Conservation (phyloP, 345 rosid species). For the Gynandropsis gynandra region DNA sequence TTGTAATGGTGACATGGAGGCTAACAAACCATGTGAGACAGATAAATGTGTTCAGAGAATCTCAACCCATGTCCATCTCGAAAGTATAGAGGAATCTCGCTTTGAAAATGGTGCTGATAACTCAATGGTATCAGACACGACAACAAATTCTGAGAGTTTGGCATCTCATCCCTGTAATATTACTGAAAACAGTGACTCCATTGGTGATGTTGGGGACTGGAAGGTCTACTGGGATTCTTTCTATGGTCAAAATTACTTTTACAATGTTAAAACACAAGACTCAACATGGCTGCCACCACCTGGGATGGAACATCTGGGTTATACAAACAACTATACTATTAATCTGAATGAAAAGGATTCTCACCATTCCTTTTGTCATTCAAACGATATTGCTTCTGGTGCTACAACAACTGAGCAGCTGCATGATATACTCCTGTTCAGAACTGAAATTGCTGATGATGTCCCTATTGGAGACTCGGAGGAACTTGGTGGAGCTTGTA, state of each 20-base stretch:
- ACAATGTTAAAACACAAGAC: constrained; percentile 49
- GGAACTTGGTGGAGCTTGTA: constrained; percentile 24
- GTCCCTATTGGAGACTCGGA: constrained; percentile 2
- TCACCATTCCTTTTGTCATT: constrained; percentile 15
- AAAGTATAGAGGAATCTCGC: constrained; percentile 17
- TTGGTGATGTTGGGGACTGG: constrained; percentile 51
- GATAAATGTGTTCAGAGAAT: constrained; percentile 19
- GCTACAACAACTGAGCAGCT: constrained; percentile 26
- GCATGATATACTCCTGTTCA: constrained; percentile 15
- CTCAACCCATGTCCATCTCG: constrained; percentile 10
- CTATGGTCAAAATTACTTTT: constrained; percentile 58
- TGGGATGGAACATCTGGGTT: constrained; percentile 49
- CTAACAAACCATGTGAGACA: constrained; percentile 21
- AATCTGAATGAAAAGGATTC: constrained; percentile 27
- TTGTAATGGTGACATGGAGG: constrained; percentile 23
- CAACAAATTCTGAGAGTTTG: constrained; percentile 21
- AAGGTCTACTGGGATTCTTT: constrained; percentile 63
- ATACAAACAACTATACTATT: constrained; percentile 15
- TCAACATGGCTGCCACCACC: constrained; percentile 74
- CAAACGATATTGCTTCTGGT: constrained; percentile 9
- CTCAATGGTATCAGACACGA: constrained; percentile 19
- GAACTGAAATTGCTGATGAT: constrained; percentile 7
- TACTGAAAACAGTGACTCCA: constrained; percentile 13
- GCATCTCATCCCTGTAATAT: constrained; percentile 15
- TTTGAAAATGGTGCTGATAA: constrained; percentile 17